phyloP scores from a whole-genome alignment of 331 rosid genomes.

The Prunus yedoensis region DNA sequence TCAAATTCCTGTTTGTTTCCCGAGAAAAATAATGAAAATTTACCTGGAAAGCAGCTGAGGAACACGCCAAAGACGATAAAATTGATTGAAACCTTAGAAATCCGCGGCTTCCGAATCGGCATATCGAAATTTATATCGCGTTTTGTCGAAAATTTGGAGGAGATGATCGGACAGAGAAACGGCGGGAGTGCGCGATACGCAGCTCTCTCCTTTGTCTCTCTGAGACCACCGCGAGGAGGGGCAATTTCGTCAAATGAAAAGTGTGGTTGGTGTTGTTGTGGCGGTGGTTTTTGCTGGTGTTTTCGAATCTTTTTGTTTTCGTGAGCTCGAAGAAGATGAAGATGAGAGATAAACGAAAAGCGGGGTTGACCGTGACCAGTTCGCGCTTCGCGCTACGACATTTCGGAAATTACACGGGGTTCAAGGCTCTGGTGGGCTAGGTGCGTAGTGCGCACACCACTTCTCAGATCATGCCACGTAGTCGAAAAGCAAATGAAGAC shows the following conservation, averaged over 20 bases:
- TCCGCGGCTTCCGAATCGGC: slow-evolving; percentile 37
- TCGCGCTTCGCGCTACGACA: slow-evolving; percentile 10
- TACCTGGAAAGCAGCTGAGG: slow-evolving; percentile 61
- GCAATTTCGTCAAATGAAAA: background rate
- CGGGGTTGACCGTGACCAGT: background rate
- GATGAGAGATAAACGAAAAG: background rate
- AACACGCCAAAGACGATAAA: slow-evolving; percentile 37
- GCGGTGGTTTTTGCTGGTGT: background rate
- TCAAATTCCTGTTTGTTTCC: background rate
- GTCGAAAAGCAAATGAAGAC: no score
- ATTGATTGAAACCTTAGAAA: slow-evolving; percentile 29
- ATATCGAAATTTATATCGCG: slow-evolving; percentile 17
- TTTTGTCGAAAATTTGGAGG: background rate
- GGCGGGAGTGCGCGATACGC: slow-evolving; percentile 16
- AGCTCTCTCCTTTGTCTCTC: background rate
- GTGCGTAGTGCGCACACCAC: background rate
- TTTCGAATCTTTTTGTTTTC: background rate
- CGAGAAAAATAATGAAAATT: background rate
- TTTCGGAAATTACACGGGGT: background rate
- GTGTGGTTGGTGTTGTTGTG: background rate
- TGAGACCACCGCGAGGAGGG: background rate
- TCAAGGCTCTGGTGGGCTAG: background rate
- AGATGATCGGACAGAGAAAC: background rate
- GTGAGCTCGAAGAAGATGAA: slow-evolving; percentile 1
- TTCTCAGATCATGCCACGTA: background rate